phyloP scores from a whole-genome alignment of 371 early-diverging fungal species.

The Aphelidium insulamus region DNA sequence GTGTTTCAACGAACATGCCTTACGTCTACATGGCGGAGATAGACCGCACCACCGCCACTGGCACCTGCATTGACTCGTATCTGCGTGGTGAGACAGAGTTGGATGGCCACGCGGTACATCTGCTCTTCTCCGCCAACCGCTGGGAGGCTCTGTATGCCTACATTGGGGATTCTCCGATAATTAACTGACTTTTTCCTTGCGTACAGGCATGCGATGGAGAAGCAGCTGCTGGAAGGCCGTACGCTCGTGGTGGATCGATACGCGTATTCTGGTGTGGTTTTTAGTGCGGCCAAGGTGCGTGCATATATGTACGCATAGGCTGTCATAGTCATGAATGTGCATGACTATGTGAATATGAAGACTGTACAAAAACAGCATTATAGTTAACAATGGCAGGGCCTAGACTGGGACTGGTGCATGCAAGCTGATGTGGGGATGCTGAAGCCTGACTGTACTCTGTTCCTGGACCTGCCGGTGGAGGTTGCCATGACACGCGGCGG shows the following conservation, averaged over 20 bases:
- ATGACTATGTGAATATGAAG: not conserved
- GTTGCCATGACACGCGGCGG: constrained; percentile 54
- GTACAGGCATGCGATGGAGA: constrained; percentile 24
- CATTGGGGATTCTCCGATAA: not conserved
- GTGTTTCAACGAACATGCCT: not conserved
- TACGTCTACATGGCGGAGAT: constrained; percentile 7
- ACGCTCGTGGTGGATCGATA: constrained; percentile 90
- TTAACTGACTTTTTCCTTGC: constrained; percentile 1
- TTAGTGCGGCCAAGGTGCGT: constrained; percentile 62
- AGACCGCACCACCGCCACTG: constrained; percentile 80
- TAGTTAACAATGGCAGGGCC: constrained; percentile 16
- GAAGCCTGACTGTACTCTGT: constrained; percentile 71
- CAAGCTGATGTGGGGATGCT: constrained; percentile 66
- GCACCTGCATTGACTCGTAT: constrained; percentile 75
- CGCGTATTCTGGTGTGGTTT: constrained; percentile 90
- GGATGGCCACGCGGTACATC: constrained; percentile 70
- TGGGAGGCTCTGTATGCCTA: constrained; percentile 22
- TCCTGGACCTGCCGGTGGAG: constrained; percentile 62
- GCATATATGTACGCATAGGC: not conserved
- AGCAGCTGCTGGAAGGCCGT: constrained; percentile 30
- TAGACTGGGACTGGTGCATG: constrained; percentile 75
- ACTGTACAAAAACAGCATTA: not conserved
- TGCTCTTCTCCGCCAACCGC: constrained; percentile 91
- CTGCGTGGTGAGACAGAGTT: constrained; percentile 40
- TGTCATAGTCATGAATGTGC: not conserved